Conservation (phyloP, 2,329 filamentous ascomycete genomes). For the Didymella pinodella region DNA sequence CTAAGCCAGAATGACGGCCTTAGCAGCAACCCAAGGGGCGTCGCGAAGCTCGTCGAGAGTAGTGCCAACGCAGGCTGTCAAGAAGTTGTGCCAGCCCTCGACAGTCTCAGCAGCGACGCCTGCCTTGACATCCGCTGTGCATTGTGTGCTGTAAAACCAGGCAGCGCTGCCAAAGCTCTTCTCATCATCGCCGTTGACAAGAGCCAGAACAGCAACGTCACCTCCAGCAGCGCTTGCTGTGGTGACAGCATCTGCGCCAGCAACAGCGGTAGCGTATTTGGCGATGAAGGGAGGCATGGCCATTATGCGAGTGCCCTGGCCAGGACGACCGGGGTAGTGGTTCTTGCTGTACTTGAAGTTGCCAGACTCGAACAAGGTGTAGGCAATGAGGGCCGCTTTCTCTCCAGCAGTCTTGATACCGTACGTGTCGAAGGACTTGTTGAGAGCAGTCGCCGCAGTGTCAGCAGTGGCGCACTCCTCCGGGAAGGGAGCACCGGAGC, state of each 20-base stretch:
- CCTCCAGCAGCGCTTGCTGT: constrained; percentile 44
- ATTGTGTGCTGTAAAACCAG: constrained; percentile 68
- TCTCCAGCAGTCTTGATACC: constrained; percentile 62
- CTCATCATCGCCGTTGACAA: constrained; percentile 58
- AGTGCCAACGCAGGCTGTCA: constrained; percentile 63
- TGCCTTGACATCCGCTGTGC: constrained; percentile 53
- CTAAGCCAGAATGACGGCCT: constrained; percentile 23
- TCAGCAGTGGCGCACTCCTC: constrained; percentile 67
- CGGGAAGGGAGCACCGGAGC: constrained; percentile 56
- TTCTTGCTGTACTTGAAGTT: constrained; percentile 77
- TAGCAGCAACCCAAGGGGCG: constrained; percentile 60
- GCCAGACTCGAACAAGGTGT: constrained; percentile 75
- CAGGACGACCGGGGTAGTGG: constrained; percentile 65
- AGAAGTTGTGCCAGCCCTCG: constrained; percentile 62
- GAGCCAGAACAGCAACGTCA: constrained; percentile 57
- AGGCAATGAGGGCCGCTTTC: constrained; percentile 73
- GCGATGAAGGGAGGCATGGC: constrained; percentile 64
- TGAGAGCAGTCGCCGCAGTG: constrained; percentile 66
- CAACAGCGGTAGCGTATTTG: constrained; percentile 62
- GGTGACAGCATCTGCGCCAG: constrained; percentile 43
- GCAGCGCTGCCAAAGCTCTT: constrained; percentile 65
- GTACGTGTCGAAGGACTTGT: constrained; percentile 65
- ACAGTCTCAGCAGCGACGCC: constrained; percentile 58
- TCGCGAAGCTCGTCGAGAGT: constrained; percentile 55
- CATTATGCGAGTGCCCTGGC: constrained; percentile 78